phyloP scores from a whole-genome alignment of 306 rosid genomes.

The Luffa acutangula region DNA sequence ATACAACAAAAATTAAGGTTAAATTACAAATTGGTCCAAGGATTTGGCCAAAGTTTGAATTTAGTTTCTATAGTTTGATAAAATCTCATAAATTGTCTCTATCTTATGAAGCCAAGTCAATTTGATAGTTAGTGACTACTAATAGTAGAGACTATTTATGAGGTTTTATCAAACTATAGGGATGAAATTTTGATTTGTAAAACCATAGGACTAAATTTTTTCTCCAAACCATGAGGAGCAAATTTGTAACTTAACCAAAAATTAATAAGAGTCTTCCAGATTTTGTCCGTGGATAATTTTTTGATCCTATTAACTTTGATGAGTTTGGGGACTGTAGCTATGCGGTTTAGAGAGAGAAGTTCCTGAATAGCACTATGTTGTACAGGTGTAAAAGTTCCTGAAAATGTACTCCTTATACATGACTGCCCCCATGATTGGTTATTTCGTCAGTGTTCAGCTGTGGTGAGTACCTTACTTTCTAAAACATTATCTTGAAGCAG shows the following conservation, averaged over 20 bases:
- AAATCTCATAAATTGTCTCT: too few relatives aligned
- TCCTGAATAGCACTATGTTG: neutral
- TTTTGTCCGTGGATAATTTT: neutral
- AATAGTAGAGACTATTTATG: too few relatives aligned
- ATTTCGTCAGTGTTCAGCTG: conserved; percentile 93
- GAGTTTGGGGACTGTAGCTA: neutral
- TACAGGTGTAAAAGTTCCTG: conserved; percentile 68
- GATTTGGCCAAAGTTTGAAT: too few relatives aligned
- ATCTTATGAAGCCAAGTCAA: too few relatives aligned
- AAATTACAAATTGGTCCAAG: too few relatives aligned
- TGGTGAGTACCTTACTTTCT: conserved; percentile 41
- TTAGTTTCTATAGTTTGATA: too few relatives aligned
- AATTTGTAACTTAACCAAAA: neutral
- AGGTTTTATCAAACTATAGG: too few relatives aligned
- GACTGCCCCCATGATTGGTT: conserved; percentile 98
- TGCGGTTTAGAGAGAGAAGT: neutral
- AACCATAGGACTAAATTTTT: too few relatives aligned
- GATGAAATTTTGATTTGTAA: too few relatives aligned
- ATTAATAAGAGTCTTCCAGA: neutral
- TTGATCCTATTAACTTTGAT: neutral
- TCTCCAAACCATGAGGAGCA: too few relatives aligned
- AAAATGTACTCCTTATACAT: conserved; percentile 60
- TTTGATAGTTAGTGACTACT: too few relatives aligned
- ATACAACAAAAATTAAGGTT: neutral
- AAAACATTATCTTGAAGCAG: neutral